phyloP scores from a whole-genome alignment of 2,329 filamentous ascomycete species.

The Verticillium tricorpus region DNA sequence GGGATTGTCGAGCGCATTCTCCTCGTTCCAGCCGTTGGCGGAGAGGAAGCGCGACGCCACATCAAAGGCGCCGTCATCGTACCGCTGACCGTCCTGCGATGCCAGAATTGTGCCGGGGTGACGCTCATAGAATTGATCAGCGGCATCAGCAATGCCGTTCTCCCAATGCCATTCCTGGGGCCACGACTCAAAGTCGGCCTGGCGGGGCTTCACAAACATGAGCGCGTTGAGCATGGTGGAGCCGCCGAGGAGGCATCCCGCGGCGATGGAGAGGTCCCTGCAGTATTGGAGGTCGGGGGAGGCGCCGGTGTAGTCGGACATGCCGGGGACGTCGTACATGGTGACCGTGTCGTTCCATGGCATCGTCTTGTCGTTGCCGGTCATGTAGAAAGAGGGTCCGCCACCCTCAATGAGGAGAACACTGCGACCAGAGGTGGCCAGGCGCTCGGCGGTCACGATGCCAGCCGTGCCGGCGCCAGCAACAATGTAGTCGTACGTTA shows the following conservation, averaged over 20 bases:
- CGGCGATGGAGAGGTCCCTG: slow-evolving; percentile 6
- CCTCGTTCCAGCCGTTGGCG: slow-evolving; percentile 12
- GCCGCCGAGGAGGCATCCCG: slow-evolving; percentile 27
- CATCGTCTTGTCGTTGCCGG: slow-evolving; percentile 13
- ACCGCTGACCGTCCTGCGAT: slow-evolving; percentile 14
- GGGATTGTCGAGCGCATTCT: slow-evolving; percentile 12
- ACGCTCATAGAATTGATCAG: slow-evolving; percentile 14
- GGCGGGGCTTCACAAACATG: slow-evolving; percentile 17
- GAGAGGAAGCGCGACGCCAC: slow-evolving; percentile 11
- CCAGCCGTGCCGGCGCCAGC: slow-evolving; percentile 13
- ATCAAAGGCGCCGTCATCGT: slow-evolving; percentile 13
- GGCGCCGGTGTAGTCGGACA: not conserved
- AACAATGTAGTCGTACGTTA: slow-evolving; percentile 13
- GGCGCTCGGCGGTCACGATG: slow-evolving; percentile 9
- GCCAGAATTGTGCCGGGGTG: slow-evolving; percentile 14
- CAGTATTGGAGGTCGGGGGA: not conserved
- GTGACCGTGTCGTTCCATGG: slow-evolving; percentile 21
- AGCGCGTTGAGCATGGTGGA: slow-evolving; percentile 21
- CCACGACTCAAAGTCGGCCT: slow-evolving; percentile 13
- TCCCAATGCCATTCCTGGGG: slow-evolving; percentile 14
- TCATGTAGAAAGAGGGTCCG: slow-evolving; percentile 9
- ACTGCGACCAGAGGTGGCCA: slow-evolving; percentile 11
- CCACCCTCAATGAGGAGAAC: slow-evolving; percentile 22
- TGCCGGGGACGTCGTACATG: slow-evolving; percentile 15
- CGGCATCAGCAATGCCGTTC: slow-evolving; percentile 10